phyloP scores from a whole-genome alignment of 1,139 yeast genomes.

The Lodderomyces pseudojiufengensis region DNA sequence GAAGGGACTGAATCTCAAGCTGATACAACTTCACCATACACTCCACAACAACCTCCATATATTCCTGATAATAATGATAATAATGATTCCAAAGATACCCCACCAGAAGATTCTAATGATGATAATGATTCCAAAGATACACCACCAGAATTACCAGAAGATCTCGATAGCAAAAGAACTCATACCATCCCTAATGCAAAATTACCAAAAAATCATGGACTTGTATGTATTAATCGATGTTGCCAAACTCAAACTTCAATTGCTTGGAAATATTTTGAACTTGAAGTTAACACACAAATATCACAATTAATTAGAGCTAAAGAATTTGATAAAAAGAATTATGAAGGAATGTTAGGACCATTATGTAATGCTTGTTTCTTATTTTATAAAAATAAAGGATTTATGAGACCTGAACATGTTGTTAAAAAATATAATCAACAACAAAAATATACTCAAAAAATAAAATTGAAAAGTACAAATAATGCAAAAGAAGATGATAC shows the following conservation, averaged over 20 bases:
- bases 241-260: conserved; percentile 41
- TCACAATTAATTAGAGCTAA: conserved; percentile 37
- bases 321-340: conserved; percentile 38
- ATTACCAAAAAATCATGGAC: conserved; percentile 39
- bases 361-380: conserved; percentile 50
- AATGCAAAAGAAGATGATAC: conserved; percentile 19
- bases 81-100: conserved; percentile 15
- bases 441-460: conserved; percentile 37
- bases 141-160: conserved; percentile 23
- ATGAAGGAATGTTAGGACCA: conserved; percentile 51
- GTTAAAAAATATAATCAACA: conserved; percentile 48
- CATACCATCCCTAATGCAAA: conserved; percentile 41
- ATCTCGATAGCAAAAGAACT: conserved; percentile 42
- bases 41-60: conserved; percentile 42
- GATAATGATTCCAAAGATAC: conserved; percentile 10
- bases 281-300: conserved; percentile 38
- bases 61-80: conserved; percentile 18
- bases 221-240: conserved; percentile 42
- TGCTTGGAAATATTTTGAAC: conserved; percentile 48
- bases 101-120: conserved; percentile 17
- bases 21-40: conserved; percentile 32
- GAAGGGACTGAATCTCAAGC: conserved; percentile 13
- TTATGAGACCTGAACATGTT: conserved; percentile 49
- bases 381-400: conserved; percentile 47
- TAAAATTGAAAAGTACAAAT: conserved; percentile 11